phyloP scores from a whole-genome alignment of 1,139 yeast species.

The Lodderomyces theae region DNA sequence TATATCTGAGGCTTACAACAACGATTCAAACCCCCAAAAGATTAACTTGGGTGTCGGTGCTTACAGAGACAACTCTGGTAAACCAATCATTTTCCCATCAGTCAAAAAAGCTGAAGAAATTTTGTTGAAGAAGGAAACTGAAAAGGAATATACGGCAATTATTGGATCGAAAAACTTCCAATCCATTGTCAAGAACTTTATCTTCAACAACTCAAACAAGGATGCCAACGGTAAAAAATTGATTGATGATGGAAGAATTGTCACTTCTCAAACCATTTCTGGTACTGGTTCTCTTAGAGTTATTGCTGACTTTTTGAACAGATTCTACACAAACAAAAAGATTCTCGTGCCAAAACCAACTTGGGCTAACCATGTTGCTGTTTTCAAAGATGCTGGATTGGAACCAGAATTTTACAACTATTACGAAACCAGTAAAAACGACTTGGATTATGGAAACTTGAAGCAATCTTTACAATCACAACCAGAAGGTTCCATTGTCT shows the following conservation, averaged over 20 bases:
- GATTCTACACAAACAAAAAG: slow-evolving; percentile 43
- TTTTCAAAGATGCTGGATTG: slow-evolving; percentile 51
- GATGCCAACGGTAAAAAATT: slow-evolving; percentile 48
- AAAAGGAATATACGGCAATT: slow-evolving; percentile 59
- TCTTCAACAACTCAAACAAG: slow-evolving; percentile 49
- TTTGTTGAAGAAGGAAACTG: slow-evolving; percentile 39
- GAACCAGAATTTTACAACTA: slow-evolving; percentile 45
- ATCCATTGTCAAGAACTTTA: slow-evolving; percentile 46
- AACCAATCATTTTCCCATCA: slow-evolving; percentile 47
- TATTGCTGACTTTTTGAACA: slow-evolving; percentile 50
- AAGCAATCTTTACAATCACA: slow-evolving; percentile 38
- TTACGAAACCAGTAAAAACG: slow-evolving; percentile 53
- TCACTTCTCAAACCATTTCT: slow-evolving; percentile 56
- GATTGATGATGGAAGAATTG: slow-evolving; percentile 46
- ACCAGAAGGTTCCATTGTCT: slow-evolving; percentile 58
- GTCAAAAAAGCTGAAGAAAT: slow-evolving; percentile 47
- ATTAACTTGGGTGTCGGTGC: slow-evolving; percentile 54
- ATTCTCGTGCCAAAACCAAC: slow-evolving; percentile 67
- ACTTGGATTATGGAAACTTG: slow-evolving; percentile 53
- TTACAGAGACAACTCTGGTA: slow-evolving; percentile 47
- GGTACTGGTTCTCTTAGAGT: slow-evolving; percentile 63
- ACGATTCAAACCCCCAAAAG: slow-evolving; percentile 40
- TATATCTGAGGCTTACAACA: slow-evolving; percentile 50
- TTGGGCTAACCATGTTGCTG: slow-evolving; percentile 73
- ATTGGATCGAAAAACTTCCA: slow-evolving; percentile 51